Evolutionary conservation across 1,284 basidiomycete species (phyloP), one percentile per base, ranked within the genome.

Genomic region (Pyrrhoderma lamaoense): DNA sequence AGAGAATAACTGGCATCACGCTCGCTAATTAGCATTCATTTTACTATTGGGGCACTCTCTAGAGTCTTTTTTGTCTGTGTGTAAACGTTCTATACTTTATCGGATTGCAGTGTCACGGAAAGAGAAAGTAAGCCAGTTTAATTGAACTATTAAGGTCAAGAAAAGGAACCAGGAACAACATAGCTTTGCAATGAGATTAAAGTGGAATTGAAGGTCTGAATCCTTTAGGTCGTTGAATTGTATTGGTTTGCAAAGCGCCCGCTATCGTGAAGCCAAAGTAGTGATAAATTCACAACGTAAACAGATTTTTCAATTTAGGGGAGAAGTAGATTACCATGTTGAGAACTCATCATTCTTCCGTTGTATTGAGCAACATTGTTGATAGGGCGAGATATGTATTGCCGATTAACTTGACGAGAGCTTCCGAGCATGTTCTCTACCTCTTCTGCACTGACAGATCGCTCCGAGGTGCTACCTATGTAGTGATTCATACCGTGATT

Each of bases 391-490:
- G 21, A 46, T 31, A 55, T 47, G 37, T 48, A 56, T 19, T 52
- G 54, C 2, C 54, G 45, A 37, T 47, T 49, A 27, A 58, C 55
- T 13, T 56, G 59, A 46, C 42, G 47, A 1, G 59, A 50, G n/a
- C 53, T 61, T 23, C 67, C 64, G 25, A 86, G 68, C 49, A 85
- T 60, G 52, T 76, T 75, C 60, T 88, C 85, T 8, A 86, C 80
- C 60, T 87, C 85, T 44, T 78, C 76, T 0, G 74, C 73, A 61
- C 81, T 85, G 49, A 79, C 77, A 22, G 85, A 85, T 25, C 71
- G 75, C 55, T 85, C 83, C 31, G 84, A 70, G 2, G 60, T 77
- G 42, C 72, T 61, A 25, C 16, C 18, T 9, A 22, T 47, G 14
- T 37, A 16, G 7, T 40, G 50, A 14, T 8, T 14, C 38, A 40